These are phyloP conservation scores for Arabidopsis thaliana DNA, from an alignment of 345 rosid genomes.

Conservation along the genomic window TAIR10.1 NC_003070.9:743501-744000, in stretches of 20 bases:
- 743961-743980: neutral
- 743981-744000: neutral
- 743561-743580: conserved; percentile 7
- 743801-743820: conserved; percentile 45
- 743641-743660: conserved; percentile 76
- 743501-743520: conserved; percentile 75
- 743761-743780: conserved; percentile 26
- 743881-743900: conserved; percentile 32
- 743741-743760: conserved; percentile 11
- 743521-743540: conserved; percentile 96
- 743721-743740: conserved; percentile 22
- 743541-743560: conserved; percentile 74
- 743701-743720: conserved; percentile 79
- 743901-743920: conserved; percentile 33
- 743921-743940: conserved; percentile 28
- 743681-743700: conserved; percentile 70
- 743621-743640: conserved; percentile 80
- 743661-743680: conserved; percentile 70
- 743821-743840: conserved; percentile 23
- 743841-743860: neutral
- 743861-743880: conserved; percentile 15
- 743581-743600: neutral
- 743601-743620: conserved; percentile 51
- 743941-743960: conserved; percentile 25
- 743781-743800: conserved; percentile 21